A percentile compares a stretch with the other conserved stretches of the same genome.
phyloP scores from a whole-genome alignment of 1,284 basidiomycete genomes.

The Austroboletus niveus region DNA sequence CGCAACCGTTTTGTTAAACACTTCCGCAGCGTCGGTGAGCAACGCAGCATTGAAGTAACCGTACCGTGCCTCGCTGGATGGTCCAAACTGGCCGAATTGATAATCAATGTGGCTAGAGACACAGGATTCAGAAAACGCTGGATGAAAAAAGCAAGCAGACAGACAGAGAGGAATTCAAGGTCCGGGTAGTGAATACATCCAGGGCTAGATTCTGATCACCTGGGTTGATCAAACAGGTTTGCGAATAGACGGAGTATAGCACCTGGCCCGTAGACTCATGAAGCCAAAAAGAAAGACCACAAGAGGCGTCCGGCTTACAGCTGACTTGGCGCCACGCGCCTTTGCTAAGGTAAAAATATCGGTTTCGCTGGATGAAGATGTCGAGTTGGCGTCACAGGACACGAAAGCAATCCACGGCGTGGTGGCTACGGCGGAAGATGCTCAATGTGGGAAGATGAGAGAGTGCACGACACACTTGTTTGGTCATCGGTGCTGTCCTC shows the following conservation, averaged over 20 bases:
- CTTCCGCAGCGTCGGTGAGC: slow-evolving; percentile 51
- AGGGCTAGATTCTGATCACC: slow-evolving; percentile 77
- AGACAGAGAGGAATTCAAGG: slow-evolving; percentile 41
- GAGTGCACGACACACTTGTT: slow-evolving; percentile 33
- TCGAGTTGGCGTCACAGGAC: slow-evolving; percentile 76
- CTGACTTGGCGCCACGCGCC: slow-evolving; percentile 75
- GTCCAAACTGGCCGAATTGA: slow-evolving; percentile 53
- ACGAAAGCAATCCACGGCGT: slow-evolving; percentile 91
- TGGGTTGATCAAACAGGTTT: slow-evolving; percentile 72
- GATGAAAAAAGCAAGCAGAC: slow-evolving; percentile 27
- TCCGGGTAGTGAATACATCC: slow-evolving; percentile 75
- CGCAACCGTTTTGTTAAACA: slow-evolving; percentile 51
- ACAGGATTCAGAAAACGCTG: slow-evolving; percentile 15
- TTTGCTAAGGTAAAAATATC: slow-evolving; percentile 82
- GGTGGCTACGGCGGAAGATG: slow-evolving; percentile 41
- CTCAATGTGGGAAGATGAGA: slow-evolving; percentile 8
- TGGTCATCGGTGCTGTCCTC: slow-evolving; percentile 48
- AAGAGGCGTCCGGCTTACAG: slow-evolving; percentile 41
- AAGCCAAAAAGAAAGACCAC: background rate
- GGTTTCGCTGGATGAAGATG: slow-evolving; percentile 49
- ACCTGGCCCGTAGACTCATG: slow-evolving; percentile 43
- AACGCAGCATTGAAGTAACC: slow-evolving; percentile 56
- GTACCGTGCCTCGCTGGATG: slow-evolving; percentile 51
- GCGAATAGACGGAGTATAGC: slow-evolving; percentile 70
- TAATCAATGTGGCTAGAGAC: slow-evolving; percentile 63